Evolutionary conservation across 192 early-diverging fungal species (phyloP).

Genomic region (Coemansia erecta): DNA sequence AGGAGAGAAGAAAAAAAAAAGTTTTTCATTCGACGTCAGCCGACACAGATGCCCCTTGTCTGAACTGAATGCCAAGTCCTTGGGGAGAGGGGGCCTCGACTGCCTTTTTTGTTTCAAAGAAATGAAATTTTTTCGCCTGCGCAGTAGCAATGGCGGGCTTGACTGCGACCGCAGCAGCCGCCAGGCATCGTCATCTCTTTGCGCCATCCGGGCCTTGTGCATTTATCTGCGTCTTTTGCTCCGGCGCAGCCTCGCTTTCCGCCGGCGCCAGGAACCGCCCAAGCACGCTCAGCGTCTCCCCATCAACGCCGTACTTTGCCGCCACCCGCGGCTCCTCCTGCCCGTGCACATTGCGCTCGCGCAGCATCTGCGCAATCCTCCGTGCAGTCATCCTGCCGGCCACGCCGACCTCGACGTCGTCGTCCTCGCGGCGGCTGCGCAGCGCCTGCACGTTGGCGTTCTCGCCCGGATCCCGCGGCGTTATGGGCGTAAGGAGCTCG

Average conservation of each 20-base stretch:
- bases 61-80: no score
- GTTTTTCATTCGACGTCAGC: neutral
- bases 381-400: constrained; percentile 10
- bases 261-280: constrained; percentile 11
- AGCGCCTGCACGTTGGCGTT: constrained; percentile 44
- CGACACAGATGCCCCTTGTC: neutral
- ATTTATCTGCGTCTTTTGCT: no score
- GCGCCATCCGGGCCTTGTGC: no score
- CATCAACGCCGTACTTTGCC: constrained; percentile 23
- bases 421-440: constrained; percentile 18
- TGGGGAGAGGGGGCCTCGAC: neutral
- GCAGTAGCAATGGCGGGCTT: no score
- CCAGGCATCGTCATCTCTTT: no score
- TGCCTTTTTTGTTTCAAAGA: neutral
- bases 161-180: no score
- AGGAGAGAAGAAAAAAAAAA: constrained; percentile 4
- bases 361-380: constrained; percentile 9
- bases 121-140: neutral
- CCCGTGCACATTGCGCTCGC: neutral
- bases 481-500: constrained; percentile 39
- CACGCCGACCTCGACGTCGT: constrained; percentile 10
- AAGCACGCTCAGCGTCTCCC: constrained; percentile 6
- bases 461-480: constrained; percentile 19
- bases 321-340: no score
- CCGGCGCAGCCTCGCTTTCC: no score